Evolutionary conservation across 2,329 filamentous ascomycete species (phyloP), one percentile per base, ranked within the genome.

Genomic region (Graphiopsis chlorocephala): DNA sequence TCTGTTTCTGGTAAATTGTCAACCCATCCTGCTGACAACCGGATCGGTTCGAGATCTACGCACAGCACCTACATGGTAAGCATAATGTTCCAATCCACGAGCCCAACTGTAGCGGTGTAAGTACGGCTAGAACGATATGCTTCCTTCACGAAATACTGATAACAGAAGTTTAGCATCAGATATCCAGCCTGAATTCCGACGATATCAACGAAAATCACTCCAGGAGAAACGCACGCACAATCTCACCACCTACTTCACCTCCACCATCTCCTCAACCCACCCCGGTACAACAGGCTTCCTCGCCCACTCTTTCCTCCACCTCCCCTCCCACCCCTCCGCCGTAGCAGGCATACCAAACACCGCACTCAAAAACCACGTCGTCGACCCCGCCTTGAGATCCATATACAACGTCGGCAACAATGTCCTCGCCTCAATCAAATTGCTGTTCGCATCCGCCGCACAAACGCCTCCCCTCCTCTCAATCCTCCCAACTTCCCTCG

Each of bases 371-470:
- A 91, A 90, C 88, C 88, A 91, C 42, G 80, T 82, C 29, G 80
- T 83, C 70, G 85, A 80, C 0, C 85, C 88, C 52, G 81, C 80
- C 61, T 79, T 78, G 38, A 93, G 74, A 28, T 85, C 87, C 67
- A 85, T 82, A 72, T 88, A 85, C 71, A 93, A 76, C 31, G 88
- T 88, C 26, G 91, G 91, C 69, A 93, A 85, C 48, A 90, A 83
- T 4, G 89, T 92, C 65, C 90, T 80, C 65, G 87, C 86, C 78
- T 92, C 88, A 2, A 92, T 82, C 35, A 93, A 78, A 76, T 93
- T 93, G 56, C 88, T 90, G 78, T 93, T 93, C 7, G 90, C 90
- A 74, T 93, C 91, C 12, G 90, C 89, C 64, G 92, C 87, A 56
- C 93, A 86, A 28, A 92, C 81, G 73, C 84, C 87, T 3, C 90